These are phyloP conservation scores for Ambrosiella beaveri DNA, from an alignment of 2,329 filamentous ascomycete species.

Conservation along the genomic window DNA sequence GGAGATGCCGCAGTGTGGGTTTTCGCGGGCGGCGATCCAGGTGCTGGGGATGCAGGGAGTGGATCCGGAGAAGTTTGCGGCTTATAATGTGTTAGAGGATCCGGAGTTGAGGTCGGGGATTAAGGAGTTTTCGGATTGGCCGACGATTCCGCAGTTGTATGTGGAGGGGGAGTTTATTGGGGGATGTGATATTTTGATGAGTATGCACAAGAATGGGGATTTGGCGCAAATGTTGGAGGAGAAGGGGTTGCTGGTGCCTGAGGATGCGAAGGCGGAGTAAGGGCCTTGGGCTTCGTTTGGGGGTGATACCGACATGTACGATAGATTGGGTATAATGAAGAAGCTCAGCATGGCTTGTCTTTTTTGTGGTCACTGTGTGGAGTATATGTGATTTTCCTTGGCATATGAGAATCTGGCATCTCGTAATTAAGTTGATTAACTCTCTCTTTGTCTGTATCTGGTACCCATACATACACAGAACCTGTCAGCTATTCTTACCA, in stretches of 20 bases:
- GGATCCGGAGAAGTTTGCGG: conserved; percentile 89
- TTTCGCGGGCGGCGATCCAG: conserved; percentile 87
- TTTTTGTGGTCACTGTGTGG: too few relatives aligned
- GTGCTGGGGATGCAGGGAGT: conserved; percentile 89
- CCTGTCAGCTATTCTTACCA: too few relatives aligned
- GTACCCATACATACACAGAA: too few relatives aligned
- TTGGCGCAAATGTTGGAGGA: conserved; percentile 82
- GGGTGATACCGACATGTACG: not conserved
- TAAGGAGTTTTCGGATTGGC: conserved; percentile 99
- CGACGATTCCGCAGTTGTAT: conserved; percentile 94
- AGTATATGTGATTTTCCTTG: too few relatives aligned
- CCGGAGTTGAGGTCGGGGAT: conserved; percentile 74
- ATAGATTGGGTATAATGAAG: not conserved
- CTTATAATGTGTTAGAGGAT: conserved; percentile 94
- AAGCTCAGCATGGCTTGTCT: too few relatives aligned
- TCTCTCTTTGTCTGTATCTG: too few relatives aligned
- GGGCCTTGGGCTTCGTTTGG: not conserved
- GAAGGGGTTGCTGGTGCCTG: conserved; percentile 62
- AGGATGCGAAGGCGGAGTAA: conserved; percentile 22
- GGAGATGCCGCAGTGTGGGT: conserved; percentile 88
- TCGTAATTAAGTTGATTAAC: too few relatives aligned
- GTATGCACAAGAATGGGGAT: conserved; percentile 93
- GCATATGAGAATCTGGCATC: too few relatives aligned
- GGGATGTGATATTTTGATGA: conserved; percentile 91
- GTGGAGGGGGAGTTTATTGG: conserved; percentile 90